Base-by-base conservation (phyloP, 2,329 filamentous ascomycete genomes). In the Colletotrichum lupini region DNA sequence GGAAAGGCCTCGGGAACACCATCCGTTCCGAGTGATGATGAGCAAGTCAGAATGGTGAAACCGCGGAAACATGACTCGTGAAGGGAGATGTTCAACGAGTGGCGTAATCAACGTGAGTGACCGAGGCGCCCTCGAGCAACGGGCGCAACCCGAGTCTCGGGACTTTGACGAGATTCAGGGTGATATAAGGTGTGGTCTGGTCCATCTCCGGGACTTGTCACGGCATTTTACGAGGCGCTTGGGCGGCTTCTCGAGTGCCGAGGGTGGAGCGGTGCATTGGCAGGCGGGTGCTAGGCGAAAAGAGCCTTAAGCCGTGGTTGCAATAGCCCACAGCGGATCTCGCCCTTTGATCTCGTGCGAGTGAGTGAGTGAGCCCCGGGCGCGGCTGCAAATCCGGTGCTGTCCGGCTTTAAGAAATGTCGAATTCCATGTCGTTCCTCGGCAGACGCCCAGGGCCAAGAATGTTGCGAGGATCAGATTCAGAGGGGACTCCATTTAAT, bases 181-280 rank as follows among this genome's bases (percentile, higher is more conserved):
- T 71, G 62, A 73, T 73, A 70, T 73, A 70, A 73, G 67, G 71
- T 73, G 71, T 70, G 71, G 67, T 73, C 67, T 73, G 71, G 67
- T 61, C 60, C 67, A 73, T 73, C 56, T 35, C 60, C 71, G 71
- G 71, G 67, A 73, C 71, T 73, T 73, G 71, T 70, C 55, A 64
- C 67, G 71, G 71, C 67, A 70, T 73, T 61, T 55, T 73, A 55
- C 49, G 67, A 73, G 60, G 71, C 70, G 67, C 67, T 65, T 65
- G 70, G 70, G 70, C 60, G 71, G 60, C 71, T 73, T 73, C 60
- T 60, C 60, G 67, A 73, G 71, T 73, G 56, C 71, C 71, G 71
- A 73, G 56, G 67, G 71, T 73, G 70, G 70, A 73, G 67, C 46
- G 32, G 70, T 56, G 58, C 55, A 73, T 73, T 65, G 60, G 61